Evolutionary conservation across 768 basidiomycete species (phyloP), one percentile per base, ranked within the genome.

Genomic region (Tulasnella sp.): DNA sequence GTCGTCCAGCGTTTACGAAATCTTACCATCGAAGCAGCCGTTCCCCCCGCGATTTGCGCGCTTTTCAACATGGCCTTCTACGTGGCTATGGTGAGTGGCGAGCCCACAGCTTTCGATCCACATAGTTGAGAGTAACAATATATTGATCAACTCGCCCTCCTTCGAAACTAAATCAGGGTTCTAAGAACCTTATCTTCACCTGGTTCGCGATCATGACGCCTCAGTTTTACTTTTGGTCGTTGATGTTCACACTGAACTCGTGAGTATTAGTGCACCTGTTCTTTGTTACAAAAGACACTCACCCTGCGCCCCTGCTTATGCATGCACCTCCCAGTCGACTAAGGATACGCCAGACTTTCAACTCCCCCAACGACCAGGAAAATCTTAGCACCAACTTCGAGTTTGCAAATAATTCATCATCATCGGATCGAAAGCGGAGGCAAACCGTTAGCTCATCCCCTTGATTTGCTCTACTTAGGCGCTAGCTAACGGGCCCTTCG

Each of bases 221-320:
- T 36, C 31, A 14, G 73, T 46, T 74, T 24, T 74, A 74, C 73
- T 18, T 74, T 10, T 38, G n/a, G 18, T 74, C 73, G 44, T 42
- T 74, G 39, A 42, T 74, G 73, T 74, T 74, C 9, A 74, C 73
- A 24, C n/a, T 74, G 18, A 74, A 74, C 24, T 74, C 39, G 73
- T 74, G 73, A 42, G 73, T 42, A 5, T 39, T n/a, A n/a, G n/a
- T 39, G 18, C 14, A 39, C 42, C 16, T 24, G 12, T 8, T 16
- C 4, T 42, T 39, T 42, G 18, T n/a, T n/a, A n/a, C n/a, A n/a
- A n/a, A n/a, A n/a, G n/a, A 46, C 52, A 24, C 24, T 52, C 4
- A 68, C 12, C n/a, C n/a, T n/a, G n/a, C n/a, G n/a, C n/a, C 27
- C 10, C 14, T 68, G 14, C 62, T 18, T 1, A 6, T 36, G 31